Evolutionary conservation across 768 basidiomycete species (phyloP), one percentile per base, ranked within the genome.

Genomic region (Galerina marginata): DNA sequence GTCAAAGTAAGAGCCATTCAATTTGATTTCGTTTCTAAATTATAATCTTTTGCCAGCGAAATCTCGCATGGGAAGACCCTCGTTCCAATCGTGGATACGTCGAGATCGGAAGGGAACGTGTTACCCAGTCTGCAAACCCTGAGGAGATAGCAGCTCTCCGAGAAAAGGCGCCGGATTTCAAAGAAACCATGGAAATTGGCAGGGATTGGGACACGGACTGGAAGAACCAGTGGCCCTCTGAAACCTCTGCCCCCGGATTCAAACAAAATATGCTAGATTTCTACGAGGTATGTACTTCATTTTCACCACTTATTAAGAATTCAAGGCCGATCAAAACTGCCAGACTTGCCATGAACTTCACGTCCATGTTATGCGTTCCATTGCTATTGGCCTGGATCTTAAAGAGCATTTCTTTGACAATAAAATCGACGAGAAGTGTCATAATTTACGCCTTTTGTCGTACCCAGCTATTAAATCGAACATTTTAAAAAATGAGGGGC

Each of bases 111-210:
- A 84, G 93, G 16, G 94, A 96, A 72, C 88, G 90, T 37, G 89
- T 92, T 29, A 91, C 91, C 0, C 89, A 90, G 61, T 87, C 88
- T 25, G 77, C 81, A 36, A 85, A 92, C 72, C 81, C 86, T 9
- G 73, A 79, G 15, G 92, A 93, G 75, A 94, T 95, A 65, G 88
- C 87, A 46, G 72, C 80, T 45, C 76, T 95, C 20, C 86, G 93
- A n/a, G 78, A 76, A 59, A 86, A 85, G 60, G 86, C 93, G 0
- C 93, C 93, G 0, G 93, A 93, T 69, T 86, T 75, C 75, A 93
- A 93, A 73, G 93, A 95, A 72, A 80, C 86, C 7, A 93, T 95
- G 87, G 93, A 96, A 72, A 94, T 96, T 46, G 93, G 94, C 33
- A 82, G 90, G 25, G 92, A 96, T 59, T 90, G 89, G 86, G 92